A percentile compares a stretch with the other conserved stretches of the same genome.
Conservation (phyloP, 2,329 filamentous ascomycete genomes). For the Epicoccum sorghinum region DNA sequence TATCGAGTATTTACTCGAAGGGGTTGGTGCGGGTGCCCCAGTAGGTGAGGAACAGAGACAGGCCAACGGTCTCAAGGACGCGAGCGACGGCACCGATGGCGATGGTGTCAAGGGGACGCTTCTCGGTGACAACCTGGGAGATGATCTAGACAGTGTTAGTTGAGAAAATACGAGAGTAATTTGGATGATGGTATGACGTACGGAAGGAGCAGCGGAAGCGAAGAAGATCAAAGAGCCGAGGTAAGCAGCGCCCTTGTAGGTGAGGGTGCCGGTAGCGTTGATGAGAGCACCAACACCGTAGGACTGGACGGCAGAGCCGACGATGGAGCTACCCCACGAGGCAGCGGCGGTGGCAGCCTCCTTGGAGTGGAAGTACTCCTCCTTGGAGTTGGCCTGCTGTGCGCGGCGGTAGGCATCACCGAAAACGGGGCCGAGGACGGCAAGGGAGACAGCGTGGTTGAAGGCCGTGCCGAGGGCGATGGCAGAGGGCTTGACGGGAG, state of each 20-base stretch:
- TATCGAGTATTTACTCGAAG: slow-evolving; percentile 68
- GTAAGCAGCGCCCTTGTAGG: slow-evolving; percentile 97
- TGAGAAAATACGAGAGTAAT: neutral
- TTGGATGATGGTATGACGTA: slow-evolving; percentile 57
- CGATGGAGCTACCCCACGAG: slow-evolving; percentile 87
- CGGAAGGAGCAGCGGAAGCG: slow-evolving; percentile 83
- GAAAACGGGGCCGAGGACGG: slow-evolving; percentile 86
- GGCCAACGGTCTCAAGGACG: slow-evolving; percentile 89
- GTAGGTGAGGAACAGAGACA: slow-evolving; percentile 92
- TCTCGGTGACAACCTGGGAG: slow-evolving; percentile 85
- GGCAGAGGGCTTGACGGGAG: slow-evolving; percentile 94
- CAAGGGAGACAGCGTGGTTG: slow-evolving; percentile 89
- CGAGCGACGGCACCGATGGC: slow-evolving; percentile 84
- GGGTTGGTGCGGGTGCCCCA: slow-evolving; percentile 96
- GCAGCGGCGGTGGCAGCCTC: slow-evolving; percentile 87
- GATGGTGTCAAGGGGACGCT: slow-evolving; percentile 87
- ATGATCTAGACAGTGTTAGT: slow-evolving; percentile 68
- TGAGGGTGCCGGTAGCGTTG: slow-evolving; percentile 93
- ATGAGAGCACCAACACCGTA: slow-evolving; percentile 84
- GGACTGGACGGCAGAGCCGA: slow-evolving; percentile 86
- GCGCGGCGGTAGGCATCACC: slow-evolving; percentile 94
- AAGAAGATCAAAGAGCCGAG: slow-evolving; percentile 90
- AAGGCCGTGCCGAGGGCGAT: slow-evolving; percentile 96
- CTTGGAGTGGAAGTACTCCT: slow-evolving; percentile 94
- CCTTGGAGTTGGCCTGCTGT: slow-evolving; percentile 89